phyloP scores from a whole-genome alignment of 345 rosid genomes.

The Pistacia atlantica region DNA sequence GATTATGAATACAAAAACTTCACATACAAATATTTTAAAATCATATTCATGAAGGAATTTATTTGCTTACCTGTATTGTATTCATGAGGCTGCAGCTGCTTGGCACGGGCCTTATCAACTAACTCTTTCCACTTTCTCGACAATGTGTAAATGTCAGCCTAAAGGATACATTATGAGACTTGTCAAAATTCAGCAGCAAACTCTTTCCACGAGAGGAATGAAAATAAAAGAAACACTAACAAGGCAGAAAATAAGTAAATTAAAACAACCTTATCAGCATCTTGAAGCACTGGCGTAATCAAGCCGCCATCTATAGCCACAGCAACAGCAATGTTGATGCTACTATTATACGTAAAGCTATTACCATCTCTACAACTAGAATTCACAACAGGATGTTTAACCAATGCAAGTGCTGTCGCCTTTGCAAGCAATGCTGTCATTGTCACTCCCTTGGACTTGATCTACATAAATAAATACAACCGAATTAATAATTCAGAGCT shows the following conservation, averaged over 20 bases:
- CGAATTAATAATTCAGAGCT: background rate
- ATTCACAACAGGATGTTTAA: constrained; percentile 77
- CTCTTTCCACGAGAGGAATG: background rate
- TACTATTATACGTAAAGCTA: constrained; percentile 82
- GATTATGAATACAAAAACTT: background rate
- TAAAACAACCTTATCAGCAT: constrained; percentile 82
- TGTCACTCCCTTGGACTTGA: constrained; percentile 94
- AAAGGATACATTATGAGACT: constrained; percentile 16
- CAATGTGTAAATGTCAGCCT: constrained; percentile 91
- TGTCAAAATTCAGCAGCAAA: constrained; percentile 4
- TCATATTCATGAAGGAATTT: background rate
- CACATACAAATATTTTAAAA: background rate
- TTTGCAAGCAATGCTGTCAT: constrained; percentile 95
- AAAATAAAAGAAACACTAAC: constrained; percentile 3
- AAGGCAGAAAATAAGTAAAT: constrained; percentile 2
- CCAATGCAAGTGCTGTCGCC: constrained; percentile 92
- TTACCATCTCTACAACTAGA: constrained; percentile 91
- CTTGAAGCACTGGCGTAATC: constrained; percentile 95
- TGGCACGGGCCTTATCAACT: constrained; percentile 92
- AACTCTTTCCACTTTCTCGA: constrained; percentile 99
- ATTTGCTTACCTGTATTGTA: constrained; percentile 67
- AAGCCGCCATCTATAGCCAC: constrained; percentile 94
- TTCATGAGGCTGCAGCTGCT: constrained; percentile 94
- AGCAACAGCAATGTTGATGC: constrained; percentile 92
- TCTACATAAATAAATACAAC: constrained; percentile 45